phyloP scores from a whole-genome alignment of 2,329 filamentous ascomycete species.

The Leptographium wingfieldii region DNA sequence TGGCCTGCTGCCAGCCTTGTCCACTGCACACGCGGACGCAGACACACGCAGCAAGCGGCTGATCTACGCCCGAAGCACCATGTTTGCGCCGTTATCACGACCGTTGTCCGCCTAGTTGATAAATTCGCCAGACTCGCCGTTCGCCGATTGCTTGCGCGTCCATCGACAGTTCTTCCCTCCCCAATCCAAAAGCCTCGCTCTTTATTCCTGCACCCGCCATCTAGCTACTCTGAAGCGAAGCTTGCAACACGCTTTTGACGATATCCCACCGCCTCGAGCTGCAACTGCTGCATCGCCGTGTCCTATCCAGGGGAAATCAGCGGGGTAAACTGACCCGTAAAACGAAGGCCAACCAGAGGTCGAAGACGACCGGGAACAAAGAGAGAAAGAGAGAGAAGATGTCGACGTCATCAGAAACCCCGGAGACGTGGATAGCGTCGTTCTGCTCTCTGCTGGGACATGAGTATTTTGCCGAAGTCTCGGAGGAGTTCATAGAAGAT shows the following conservation, averaged over 20 bases:
- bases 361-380: neutral
- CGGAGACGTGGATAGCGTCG: conserved; percentile 94
- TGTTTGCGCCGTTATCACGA: conserved; percentile 3
- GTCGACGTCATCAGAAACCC: conserved; percentile 48
- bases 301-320: neutral
- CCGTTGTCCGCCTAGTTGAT: neutral
- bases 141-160: neutral
- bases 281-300: neutral
- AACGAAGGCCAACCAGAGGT: neutral
- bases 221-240: neutral
- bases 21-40: neutral
- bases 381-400: conserved; percentile 22
- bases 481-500: conserved; percentile 98
- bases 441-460: conserved; percentile 94
- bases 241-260: neutral
- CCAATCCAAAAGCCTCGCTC: neutral
- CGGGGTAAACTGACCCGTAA: conserved; percentile 3
- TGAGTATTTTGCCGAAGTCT: conserved; percentile 98
- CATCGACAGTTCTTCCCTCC: neutral
- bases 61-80: neutral
- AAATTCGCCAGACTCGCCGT: neutral
- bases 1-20: neutral
- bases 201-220: neutral
- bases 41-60: neutral
- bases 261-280: neutral